These are phyloP conservation scores for Malus sylvestris DNA, from an alignment of 306 rosid species.

Conservation along the genomic window DNA sequence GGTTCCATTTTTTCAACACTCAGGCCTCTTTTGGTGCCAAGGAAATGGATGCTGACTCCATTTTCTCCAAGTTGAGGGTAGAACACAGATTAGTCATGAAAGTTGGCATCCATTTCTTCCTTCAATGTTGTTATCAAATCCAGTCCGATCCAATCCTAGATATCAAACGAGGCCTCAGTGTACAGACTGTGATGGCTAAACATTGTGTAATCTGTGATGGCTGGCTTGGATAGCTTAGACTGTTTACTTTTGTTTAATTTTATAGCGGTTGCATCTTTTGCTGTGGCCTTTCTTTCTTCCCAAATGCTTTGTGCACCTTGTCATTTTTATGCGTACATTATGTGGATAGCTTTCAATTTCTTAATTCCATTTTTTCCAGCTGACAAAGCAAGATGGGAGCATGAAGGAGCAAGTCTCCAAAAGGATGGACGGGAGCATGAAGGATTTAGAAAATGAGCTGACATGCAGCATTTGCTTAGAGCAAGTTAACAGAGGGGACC, in stretches of 20 bases:
- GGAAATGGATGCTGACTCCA: not conserved
- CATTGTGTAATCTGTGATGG: not conserved
- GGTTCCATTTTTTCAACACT: not conserved
- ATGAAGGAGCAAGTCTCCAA: conserved; percentile 15
- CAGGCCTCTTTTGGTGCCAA: not conserved
- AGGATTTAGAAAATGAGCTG: conserved; percentile 23
- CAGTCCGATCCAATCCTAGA: not conserved
- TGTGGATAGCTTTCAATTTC: not conserved
- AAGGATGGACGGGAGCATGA: conserved; percentile 16
- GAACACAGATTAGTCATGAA: not conserved
- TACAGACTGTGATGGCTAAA: not conserved
- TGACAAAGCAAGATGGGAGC: conserved; percentile 19
- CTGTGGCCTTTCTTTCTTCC: not conserved
- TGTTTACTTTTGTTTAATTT: not conserved
- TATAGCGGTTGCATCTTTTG: not conserved
- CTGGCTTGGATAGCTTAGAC: not conserved
- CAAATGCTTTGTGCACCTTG: not conserved
- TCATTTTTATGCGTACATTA: not conserved
- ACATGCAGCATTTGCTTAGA: conserved; percentile 47
- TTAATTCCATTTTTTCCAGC: not conserved
- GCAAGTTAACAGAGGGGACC: conserved; percentile 47
- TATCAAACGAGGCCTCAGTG: not conserved
- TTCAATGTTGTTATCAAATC: not conserved
- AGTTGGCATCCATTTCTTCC: not conserved
- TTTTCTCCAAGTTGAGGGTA: not conserved